Evolutionary conservation across 164 flowering plant species (phyloP).

Genomic region (Magnolia kwangsiensis): DNA sequence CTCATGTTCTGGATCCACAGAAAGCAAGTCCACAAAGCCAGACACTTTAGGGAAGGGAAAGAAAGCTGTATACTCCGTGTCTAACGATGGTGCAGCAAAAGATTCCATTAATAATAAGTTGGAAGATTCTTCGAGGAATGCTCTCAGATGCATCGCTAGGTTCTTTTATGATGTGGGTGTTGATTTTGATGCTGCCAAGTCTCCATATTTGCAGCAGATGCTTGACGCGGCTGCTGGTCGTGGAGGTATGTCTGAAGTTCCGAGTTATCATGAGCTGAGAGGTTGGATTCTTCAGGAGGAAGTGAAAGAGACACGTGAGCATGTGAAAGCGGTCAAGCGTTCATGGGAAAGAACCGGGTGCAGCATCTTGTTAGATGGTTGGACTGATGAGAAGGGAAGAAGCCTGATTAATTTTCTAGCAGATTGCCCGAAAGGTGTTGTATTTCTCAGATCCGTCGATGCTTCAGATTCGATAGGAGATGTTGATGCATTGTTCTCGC

Average conservation of each 20-base stretch:
- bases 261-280: conserved; percentile 41
- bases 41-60: conserved; percentile 12
- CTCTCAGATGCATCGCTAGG: conserved; percentile 38
- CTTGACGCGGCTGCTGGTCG: conserved; percentile 20
- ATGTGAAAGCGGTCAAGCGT: conserved; percentile 32
- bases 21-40: conserved; percentile 11
- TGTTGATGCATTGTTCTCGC: conserved; percentile 26
- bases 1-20: conserved; percentile 2
- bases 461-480: conserved; percentile 33
- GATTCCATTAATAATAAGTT: conserved; percentile 3
- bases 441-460: conserved; percentile 48
- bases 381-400: conserved; percentile 46
- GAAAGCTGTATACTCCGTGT: neutral
- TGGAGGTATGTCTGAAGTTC: conserved; percentile 24
- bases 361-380: conserved; percentile 63
- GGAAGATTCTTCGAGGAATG: conserved; percentile 14
- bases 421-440: conserved; percentile 50
- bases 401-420: conserved; percentile 44
- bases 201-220: conserved; percentile 44
- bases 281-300: conserved; percentile 49
- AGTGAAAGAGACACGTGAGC: conserved; percentile 30
- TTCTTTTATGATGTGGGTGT: conserved; percentile 51
- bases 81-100: neutral
- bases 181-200: conserved; percentile 34
- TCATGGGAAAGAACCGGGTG: conserved; percentile 81